Evolutionary conservation across 2,329 filamentous ascomycete genomes (phyloP).

Genomic region (Tolypocladium inflatum): DNA sequence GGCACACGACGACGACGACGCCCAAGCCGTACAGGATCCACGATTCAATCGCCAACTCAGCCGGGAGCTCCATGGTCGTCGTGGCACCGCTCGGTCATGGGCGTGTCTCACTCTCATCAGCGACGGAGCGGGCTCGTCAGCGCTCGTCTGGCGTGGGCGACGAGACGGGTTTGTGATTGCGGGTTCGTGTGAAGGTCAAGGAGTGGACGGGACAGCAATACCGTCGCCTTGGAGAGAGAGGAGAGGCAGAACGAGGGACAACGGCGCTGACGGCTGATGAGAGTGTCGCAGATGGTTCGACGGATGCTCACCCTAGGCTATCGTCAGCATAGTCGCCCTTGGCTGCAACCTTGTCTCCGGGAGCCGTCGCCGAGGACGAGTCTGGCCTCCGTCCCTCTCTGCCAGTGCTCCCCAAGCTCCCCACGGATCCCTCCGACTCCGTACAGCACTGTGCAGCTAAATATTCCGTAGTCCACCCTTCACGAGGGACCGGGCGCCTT

Average conservation of each 20-base stretch:
- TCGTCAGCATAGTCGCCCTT: neutral
- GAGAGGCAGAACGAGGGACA: neutral
- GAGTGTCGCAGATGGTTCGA: neutral
- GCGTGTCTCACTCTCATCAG: neutral
- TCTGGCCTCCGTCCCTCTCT: neutral
- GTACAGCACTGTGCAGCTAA: neutral
- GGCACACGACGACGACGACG: slow-evolving; percentile 13
- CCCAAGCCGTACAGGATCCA: slow-evolving; percentile 19
- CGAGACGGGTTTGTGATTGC: neutral
- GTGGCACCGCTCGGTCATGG: neutral
- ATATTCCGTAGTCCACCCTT: neutral
- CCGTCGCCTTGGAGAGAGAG: neutral
- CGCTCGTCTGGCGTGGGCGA: neutral
- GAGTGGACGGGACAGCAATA: neutral
- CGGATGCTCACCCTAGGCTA: neutral
- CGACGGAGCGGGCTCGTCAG: neutral
- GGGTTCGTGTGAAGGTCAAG: neutral
- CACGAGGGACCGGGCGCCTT: neutral
- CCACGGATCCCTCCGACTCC: neutral
- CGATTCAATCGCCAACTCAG: slow-evolving; percentile 16
- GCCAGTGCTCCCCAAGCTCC: neutral
- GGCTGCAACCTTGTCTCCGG: neutral
- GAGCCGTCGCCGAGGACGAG: neutral
- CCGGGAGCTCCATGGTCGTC: slow-evolving; percentile 14
- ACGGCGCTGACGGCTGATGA: neutral